phyloP scores from a whole-genome alignment of 305 asterid genomes.

The Fraxinus baroniana region DNA sequence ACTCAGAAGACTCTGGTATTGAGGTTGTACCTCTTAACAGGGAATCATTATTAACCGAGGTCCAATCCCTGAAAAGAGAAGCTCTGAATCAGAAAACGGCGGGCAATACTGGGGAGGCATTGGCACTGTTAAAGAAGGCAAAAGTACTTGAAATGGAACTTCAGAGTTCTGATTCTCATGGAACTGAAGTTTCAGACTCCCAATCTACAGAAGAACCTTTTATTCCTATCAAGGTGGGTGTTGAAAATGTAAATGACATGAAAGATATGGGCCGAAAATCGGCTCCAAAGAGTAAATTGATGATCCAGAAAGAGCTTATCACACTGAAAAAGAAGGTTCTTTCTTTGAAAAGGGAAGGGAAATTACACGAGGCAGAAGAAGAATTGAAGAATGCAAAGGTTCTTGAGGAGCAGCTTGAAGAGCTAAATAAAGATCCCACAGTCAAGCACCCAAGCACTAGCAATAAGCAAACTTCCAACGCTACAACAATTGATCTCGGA shows the following conservation, averaged over 20 bases:
- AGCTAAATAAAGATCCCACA: constrained; percentile 54
- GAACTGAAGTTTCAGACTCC: constrained; percentile 22
- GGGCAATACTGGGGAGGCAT: constrained; percentile 72
- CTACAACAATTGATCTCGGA: constrained; percentile 19
- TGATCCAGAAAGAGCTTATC: constrained; percentile 84
- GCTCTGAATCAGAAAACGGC: constrained; percentile 69
- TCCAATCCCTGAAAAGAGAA: constrained; percentile 69
- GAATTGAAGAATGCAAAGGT: constrained; percentile 78
- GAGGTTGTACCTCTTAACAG: constrained; percentile 29
- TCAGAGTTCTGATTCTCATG: constrained; percentile 34
- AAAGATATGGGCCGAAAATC: constrained; percentile 29
- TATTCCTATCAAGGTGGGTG: constrained; percentile 19
- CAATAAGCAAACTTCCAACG: constrained; percentile 25
- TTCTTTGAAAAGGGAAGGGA: constrained; percentile 82
- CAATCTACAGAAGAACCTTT: constrained; percentile 29
- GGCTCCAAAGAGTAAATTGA: constrained; percentile 62
- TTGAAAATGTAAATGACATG: constrained; percentile 12
- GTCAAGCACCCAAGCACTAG: constrained; percentile 32
- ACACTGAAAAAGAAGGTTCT: constrained; percentile 80
- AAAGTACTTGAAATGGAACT: constrained; percentile 57
- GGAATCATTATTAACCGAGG: constrained; percentile 48
- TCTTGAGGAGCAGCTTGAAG: constrained; percentile 91
- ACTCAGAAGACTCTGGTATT: constrained; percentile 33
- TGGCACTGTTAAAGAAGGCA: constrained; percentile 69
- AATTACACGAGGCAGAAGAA: constrained; percentile 73